A percentile compares a stretch with the other conserved stretches of the same genome.
phyloP scores from a whole-genome alignment of 2,329 filamentous ascomycete genomes.

The Phialocephala sp. region DNA sequence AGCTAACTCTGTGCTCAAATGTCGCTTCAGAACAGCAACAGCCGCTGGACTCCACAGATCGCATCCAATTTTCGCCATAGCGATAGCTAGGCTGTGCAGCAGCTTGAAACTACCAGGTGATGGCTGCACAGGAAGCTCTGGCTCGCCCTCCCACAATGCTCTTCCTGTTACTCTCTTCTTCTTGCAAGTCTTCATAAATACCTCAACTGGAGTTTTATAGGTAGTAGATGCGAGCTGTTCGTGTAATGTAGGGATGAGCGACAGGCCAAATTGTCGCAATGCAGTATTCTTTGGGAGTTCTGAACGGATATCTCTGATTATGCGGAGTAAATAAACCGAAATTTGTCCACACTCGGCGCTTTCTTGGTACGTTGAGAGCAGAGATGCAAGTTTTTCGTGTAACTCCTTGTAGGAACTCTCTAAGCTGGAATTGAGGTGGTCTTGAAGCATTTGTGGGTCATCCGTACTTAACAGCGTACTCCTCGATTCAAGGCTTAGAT shows the following conservation, averaged over 20 bases:
- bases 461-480: conserved; percentile 73
- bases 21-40: conserved; percentile 65
- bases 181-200: conserved; percentile 51
- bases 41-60: conserved; percentile 83
- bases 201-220: conserved; percentile 53
- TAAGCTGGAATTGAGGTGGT: conserved; percentile 62
- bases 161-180: conserved; percentile 62
- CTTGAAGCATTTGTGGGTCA: conserved; percentile 68
- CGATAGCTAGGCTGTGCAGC: conserved; percentile 65
- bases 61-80: conserved; percentile 73
- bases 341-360: conserved; percentile 56
- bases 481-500: conserved; percentile 69
- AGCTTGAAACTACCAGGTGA: conserved; percentile 77
- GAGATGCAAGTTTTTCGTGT: conserved; percentile 56
- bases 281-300: conserved; percentile 62
- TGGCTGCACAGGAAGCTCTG: conserved; percentile 77
- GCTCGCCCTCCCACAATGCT: conserved; percentile 80
- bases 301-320: conserved; percentile 75
- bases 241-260: conserved; percentile 69
- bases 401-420: conserved; percentile 63
- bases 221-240: conserved; percentile 61
- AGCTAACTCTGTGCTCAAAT: conserved; percentile 56
- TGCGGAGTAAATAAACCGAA: conserved; percentile 72
- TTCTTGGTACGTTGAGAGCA: conserved; percentile 55
- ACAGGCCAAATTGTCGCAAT: conserved; percentile 61